Evolutionary conservation across 148 eudicot species (phyloP).

Genomic region (Arbutus unedo): DNA sequence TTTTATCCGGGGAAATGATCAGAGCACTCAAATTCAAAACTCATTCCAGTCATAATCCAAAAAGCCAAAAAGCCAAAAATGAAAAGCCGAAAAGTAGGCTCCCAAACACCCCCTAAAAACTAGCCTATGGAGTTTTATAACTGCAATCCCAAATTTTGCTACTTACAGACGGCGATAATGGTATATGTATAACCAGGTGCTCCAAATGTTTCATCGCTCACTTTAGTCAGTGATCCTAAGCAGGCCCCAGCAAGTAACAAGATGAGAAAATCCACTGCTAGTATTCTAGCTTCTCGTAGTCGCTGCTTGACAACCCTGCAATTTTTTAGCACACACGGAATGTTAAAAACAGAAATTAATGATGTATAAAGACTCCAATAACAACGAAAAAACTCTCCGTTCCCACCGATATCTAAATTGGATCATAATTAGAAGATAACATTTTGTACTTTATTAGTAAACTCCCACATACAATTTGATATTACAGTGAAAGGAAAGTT

Average conservation of each 20-base stretch:
- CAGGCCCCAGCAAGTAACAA: constrained; percentile 64
- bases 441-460: background rate
- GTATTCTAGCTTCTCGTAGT: constrained; percentile 54
- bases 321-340: background rate
- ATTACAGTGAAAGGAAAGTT: background rate
- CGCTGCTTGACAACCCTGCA: constrained; percentile 60
- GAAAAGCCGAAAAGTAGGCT: too few species aligned
- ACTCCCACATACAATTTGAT: background rate
- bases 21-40: too few species aligned
- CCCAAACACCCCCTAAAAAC: too few species aligned
- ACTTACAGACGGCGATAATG: constrained; percentile 71
- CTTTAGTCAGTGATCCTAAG: constrained; percentile 53
- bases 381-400: background rate
- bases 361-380: background rate
- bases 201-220: constrained; percentile 52
- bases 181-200: constrained; percentile 53
- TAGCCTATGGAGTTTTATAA: background rate
- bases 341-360: background rate
- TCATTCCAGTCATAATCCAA: too few species aligned
- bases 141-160: background rate
- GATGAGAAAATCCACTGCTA: constrained; percentile 58
- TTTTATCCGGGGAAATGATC: background rate
- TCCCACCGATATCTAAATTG: background rate
- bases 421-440: background rate
- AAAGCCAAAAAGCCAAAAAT: too few species aligned